phyloP scores from a whole-genome alignment of 1,284 basidiomycete species.

The Thecaphora frezii region DNA sequence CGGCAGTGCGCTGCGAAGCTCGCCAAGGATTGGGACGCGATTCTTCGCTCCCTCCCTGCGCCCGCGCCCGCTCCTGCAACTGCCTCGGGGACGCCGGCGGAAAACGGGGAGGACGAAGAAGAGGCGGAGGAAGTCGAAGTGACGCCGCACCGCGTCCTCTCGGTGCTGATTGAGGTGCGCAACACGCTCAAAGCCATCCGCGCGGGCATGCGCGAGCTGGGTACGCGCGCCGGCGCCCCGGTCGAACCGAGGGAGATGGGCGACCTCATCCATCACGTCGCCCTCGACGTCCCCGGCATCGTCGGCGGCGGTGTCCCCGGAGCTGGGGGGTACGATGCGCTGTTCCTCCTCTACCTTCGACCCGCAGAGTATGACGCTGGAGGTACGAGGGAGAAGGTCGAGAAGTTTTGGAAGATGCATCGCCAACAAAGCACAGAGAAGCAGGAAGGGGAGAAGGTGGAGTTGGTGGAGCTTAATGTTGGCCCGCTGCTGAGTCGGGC shows the following conservation, averaged over 20 bases:
- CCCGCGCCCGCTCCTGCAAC: too few relatives aligned
- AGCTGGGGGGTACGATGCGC: conserved; percentile 94
- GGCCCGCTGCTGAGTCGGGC: conserved; percentile 68
- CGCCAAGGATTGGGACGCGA: conserved; percentile 29
- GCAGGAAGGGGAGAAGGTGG: background rate
- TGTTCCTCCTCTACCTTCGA: conserved; percentile 73
- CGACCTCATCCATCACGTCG: conserved; percentile 77
- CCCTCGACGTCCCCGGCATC: conserved; percentile 72
- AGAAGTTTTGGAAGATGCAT: conserved; percentile 22
- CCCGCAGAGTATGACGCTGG: conserved; percentile 8
- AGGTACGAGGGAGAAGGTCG: conserved; percentile 22
- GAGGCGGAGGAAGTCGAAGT: conserved; percentile 9
- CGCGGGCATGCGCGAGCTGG: conserved; percentile 82
- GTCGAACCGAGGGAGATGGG: conserved; percentile 93
- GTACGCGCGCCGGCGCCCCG: conserved; percentile 74
- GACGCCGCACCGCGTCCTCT: conserved; percentile 13
- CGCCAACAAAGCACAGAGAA: conserved; percentile 20
- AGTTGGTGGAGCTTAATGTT: conserved; percentile 9
- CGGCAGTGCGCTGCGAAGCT: conserved; percentile 48
- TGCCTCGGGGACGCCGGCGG: too few relatives aligned
- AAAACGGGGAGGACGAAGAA: conserved; percentile 3
- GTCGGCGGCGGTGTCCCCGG: conserved; percentile 95
- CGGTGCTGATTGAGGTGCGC: conserved; percentile 42
- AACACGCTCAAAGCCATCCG: conserved; percentile 69
- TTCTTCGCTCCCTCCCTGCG: conserved; percentile 14